These are phyloP conservation scores for Globisporangium rhizosaccharum DNA, from an alignment of 352 stramenopile species.

Conservation along the genomic window DNA sequence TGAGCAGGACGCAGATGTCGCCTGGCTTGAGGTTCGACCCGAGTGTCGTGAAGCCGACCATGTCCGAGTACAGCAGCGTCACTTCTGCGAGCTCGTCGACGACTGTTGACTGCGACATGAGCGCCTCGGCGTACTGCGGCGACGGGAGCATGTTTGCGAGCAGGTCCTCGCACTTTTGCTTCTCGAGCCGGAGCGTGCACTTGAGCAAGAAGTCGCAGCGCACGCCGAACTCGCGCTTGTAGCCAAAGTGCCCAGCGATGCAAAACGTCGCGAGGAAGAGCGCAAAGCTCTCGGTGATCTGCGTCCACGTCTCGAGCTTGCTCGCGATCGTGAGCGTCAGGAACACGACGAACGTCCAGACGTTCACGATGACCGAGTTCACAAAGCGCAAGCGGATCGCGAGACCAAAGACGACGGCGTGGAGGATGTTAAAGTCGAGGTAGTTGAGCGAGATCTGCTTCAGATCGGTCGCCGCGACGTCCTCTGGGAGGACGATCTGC, in stretches of 20 bases:
- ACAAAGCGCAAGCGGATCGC: slow-evolving; percentile 52
- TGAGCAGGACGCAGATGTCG: slow-evolving; percentile 74
- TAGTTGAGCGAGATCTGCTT: slow-evolving; percentile 17
- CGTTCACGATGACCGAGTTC: slow-evolving; percentile 42
- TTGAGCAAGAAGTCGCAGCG: slow-evolving; percentile 76
- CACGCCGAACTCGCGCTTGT: slow-evolving; percentile 57
- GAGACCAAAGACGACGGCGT: slow-evolving; percentile 51
- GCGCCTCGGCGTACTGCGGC: slow-evolving; percentile 56
- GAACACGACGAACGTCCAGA: slow-evolving; percentile 32
- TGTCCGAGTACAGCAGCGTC: slow-evolving; percentile 82
- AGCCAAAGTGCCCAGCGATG: slow-evolving; percentile 42
- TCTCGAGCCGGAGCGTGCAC: slow-evolving; percentile 68
- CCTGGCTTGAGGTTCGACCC: slow-evolving; percentile 49
- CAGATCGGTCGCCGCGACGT: neutral
- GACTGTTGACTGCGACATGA: slow-evolving; percentile 69
- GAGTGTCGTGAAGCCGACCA: slow-evolving; percentile 79
- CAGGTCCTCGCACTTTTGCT: slow-evolving; percentile 78
- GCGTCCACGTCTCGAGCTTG: slow-evolving; percentile 23
- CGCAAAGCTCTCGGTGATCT: slow-evolving; percentile 35
- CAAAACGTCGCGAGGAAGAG: slow-evolving; percentile 27
- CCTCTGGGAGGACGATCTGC: slow-evolving; percentile 27
- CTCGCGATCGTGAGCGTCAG: slow-evolving; percentile 17
- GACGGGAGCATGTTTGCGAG: slow-evolving; percentile 85
- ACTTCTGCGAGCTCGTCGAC: slow-evolving; percentile 81
- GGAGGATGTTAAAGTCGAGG: slow-evolving; percentile 46